Evolutionary conservation across 768 basidiomycete genomes (phyloP).

Genomic region (Panus rudis): DNA sequence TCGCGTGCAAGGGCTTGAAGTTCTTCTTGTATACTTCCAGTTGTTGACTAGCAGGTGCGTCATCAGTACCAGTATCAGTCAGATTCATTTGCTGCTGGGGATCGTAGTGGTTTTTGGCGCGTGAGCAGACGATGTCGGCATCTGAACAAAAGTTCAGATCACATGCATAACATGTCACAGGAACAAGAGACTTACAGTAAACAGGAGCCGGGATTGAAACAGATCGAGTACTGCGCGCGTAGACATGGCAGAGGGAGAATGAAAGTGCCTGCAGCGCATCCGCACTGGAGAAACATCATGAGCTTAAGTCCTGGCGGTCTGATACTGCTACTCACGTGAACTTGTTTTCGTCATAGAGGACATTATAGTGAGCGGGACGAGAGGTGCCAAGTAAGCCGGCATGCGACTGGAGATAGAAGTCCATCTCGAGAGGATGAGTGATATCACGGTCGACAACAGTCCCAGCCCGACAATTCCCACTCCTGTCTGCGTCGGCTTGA

Average conservation of each 20-base stretch:
- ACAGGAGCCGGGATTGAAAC: conserved; percentile 81
- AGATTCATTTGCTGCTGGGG: conserved; percentile 52
- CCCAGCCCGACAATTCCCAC: conserved; percentile 71
- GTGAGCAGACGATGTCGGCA: conserved; percentile 69
- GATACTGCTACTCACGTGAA: conserved; percentile 41
- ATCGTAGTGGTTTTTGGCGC: conserved; percentile 77
- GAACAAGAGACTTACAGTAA: conserved; percentile 47
- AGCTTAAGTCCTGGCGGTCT: neutral
- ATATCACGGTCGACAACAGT: conserved; percentile 71
- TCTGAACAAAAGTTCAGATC: conserved; percentile 35
- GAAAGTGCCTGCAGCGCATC: conserved; percentile 65
- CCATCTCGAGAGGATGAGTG: conserved; percentile 64
- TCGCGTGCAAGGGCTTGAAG: conserved; percentile 51
- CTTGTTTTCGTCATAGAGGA: conserved; percentile 46
- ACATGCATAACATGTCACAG: neutral
- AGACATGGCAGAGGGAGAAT: conserved; percentile 75
- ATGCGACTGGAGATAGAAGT: conserved; percentile 75
- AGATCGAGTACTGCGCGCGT: conserved; percentile 72
- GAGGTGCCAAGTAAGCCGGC: conserved; percentile 75
- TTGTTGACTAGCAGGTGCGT: conserved; percentile 33
- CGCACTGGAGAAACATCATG: conserved; percentile 31
- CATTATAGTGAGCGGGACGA: conserved; percentile 53
- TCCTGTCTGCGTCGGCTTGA: conserved; percentile 45
- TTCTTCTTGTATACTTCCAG: conserved; percentile 35
- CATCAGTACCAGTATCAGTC: conserved; percentile 46